Evolutionary conservation across 1,284 basidiomycete species (phyloP), one percentile per base, ranked within the genome.

Genomic region (Trichosporon faecale): DNA sequence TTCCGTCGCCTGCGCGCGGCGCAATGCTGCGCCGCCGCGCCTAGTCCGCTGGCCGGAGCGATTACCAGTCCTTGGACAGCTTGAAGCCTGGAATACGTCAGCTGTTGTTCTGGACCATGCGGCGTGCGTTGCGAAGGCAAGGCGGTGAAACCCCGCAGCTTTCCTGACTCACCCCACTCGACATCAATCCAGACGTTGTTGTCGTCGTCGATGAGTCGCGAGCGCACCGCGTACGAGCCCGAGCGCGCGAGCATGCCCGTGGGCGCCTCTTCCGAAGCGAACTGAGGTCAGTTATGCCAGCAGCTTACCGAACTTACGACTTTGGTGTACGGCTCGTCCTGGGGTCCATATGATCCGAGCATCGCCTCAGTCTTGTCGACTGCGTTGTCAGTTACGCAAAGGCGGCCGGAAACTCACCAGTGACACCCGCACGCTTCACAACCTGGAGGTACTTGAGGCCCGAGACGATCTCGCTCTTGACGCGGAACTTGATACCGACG

Each of bases 181-280:
- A 84, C 82, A 73, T 84, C 82, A 52, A 84, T 76, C 82, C 82
- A 83, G 66, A 81, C 76, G 60, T 77, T 77, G 21, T 74, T 74
- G 76, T 87, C 87, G 70, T 87, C 87, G 75, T 88, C 86, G 21
- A 86, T 80, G 55, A 88, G 83, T 25, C 86, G 80, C 37, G 84
- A 85, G 46, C 85, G 80, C 29, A 86, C 86, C 49, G 75, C 76
- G 79, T 88, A 87, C 6, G 81, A 80, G 12, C 86, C 86, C 0
- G 81, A 79, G 57, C 87, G 82, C 2, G 86, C 87, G 57, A 88
- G 80, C 86, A 88, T 86, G n/a, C 87, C 87, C 2, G 82, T 81
- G 0, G 85, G 85, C n/a, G 82, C 81, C 70, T 84, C 83, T 69
- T 85, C 84, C 8, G 83, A 80, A 0, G 81, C 79, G 70, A 85